These are phyloP conservation scores for Phaeotremella skinneri DNA, from an alignment of 768 basidiomycete genomes.

Conservation along the genomic window DNA sequence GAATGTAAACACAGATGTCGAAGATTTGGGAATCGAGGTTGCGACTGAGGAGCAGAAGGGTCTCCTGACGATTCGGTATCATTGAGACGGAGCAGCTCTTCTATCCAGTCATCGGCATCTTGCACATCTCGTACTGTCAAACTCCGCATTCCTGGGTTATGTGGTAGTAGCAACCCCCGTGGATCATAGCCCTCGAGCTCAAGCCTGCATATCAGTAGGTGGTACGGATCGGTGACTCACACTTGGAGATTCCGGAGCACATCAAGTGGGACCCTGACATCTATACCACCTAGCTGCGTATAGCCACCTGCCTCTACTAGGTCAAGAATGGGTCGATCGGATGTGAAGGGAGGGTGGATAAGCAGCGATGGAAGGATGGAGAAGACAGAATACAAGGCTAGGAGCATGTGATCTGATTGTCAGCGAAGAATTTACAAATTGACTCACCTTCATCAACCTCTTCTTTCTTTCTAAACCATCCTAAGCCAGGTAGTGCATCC, in stretches of 20 bases:
- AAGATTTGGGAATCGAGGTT: conserved; percentile 35
- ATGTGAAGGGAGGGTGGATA: conserved; percentile 44
- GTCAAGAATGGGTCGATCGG: conserved; percentile 46
- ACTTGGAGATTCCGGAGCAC: conserved; percentile 44
- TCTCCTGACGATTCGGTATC: conserved; percentile 15
- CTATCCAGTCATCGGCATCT: conserved; percentile 50
- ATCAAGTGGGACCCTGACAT: conserved; percentile 46
- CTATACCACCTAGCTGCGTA: conserved; percentile 47
- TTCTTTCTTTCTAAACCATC: conserved; percentile 44
- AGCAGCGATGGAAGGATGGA: conserved; percentile 48
- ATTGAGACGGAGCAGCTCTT: conserved; percentile 31
- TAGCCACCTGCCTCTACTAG: conserved; percentile 48
- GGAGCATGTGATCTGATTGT: conserved; percentile 36
- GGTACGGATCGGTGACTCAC: conserved; percentile 27
- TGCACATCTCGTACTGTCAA: conserved; percentile 48
- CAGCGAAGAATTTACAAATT: background rate
- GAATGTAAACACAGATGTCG: conserved; percentile 39
- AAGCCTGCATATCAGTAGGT: conserved; percentile 26
- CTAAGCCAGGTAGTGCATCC: conserved; percentile 14
- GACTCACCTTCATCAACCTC: conserved; percentile 44
- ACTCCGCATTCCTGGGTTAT: conserved; percentile 37
- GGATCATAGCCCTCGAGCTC: conserved; percentile 51
- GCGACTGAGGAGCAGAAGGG: background rate
- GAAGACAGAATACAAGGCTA: conserved; percentile 46
- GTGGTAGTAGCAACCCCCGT: conserved; percentile 40